Conservation (phyloP, 2,329 filamentous ascomycete genomes). For the Helotiales sp. region DNA sequence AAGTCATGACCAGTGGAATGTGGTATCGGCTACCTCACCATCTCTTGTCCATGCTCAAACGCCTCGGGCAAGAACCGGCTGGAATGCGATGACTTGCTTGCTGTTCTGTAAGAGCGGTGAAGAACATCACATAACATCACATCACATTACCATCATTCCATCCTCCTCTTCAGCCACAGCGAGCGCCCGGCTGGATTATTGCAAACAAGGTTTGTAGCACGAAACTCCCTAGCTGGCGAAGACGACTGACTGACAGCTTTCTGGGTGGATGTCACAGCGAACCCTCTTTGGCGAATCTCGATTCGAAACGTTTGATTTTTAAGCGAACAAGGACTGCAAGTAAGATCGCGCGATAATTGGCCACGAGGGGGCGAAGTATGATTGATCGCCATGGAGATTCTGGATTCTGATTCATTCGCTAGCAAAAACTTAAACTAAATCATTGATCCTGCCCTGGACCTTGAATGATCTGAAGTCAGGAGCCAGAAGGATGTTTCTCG, state of each 20-base stretch:
- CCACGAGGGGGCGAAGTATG: slow-evolving; percentile 7
- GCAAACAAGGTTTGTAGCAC: background rate
- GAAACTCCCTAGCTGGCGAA: background rate
- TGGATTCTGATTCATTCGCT: no score
- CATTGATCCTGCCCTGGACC: background rate
- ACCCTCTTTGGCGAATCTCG: background rate
- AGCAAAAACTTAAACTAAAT: background rate
- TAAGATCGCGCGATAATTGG: slow-evolving; percentile 5
- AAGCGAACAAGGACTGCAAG: background rate
- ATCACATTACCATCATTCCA: no score
- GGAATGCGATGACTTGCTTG: background rate
- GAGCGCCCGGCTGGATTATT: background rate
- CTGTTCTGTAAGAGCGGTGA: slow-evolving; percentile 2
- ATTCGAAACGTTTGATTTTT: slow-evolving; percentile 1
- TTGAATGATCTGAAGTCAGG: slow-evolving; percentile 3
- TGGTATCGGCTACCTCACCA: background rate
- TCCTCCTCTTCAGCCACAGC: slow-evolving; percentile 8
- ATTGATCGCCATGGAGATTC: slow-evolving; percentile 9
- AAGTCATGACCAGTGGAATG: slow-evolving; percentile 7
- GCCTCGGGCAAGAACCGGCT: background rate
- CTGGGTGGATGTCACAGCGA: background rate
- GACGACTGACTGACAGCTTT: slow-evolving; percentile 4
- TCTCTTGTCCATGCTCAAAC: background rate
- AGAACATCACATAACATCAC: no score
- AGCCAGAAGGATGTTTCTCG: background rate